phyloP scores from a whole-genome alignment of 2,329 filamentous ascomycete genomes.

The Fusarium luffae region DNA sequence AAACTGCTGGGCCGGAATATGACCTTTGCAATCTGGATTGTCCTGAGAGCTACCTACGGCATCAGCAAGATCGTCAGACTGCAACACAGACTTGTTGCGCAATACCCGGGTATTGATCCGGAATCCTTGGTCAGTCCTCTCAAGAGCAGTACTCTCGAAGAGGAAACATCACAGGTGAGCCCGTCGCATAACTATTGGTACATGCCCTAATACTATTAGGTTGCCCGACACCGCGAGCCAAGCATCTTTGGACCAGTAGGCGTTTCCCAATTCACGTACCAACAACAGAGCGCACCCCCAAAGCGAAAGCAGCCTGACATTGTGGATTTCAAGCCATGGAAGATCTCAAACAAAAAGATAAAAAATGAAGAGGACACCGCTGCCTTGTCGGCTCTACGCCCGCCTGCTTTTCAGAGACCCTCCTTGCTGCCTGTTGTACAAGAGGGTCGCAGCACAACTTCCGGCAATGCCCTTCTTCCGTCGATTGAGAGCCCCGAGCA shows the following conservation, averaged over 20 bases:
- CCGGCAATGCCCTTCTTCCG: neutral
- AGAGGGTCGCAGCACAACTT: neutral
- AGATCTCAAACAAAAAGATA: neutral
- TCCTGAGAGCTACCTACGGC: neutral
- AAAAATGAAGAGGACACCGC: neutral
- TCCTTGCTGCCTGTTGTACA: neutral
- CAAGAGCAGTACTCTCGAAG: neutral
- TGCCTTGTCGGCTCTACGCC: neutral
- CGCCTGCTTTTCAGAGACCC: neutral
- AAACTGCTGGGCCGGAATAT: neutral
- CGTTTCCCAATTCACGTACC: neutral
- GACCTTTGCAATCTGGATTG: slow-evolving; percentile 1
- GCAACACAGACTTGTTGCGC: neutral
- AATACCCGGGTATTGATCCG: neutral
- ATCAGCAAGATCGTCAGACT: neutral
- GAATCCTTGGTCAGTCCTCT: neutral
- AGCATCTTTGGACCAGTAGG: neutral
- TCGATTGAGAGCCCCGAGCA: neutral
- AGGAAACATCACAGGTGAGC: neutral
- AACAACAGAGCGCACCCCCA: neutral
- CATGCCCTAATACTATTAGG: neutral
- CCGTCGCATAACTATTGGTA: neutral
- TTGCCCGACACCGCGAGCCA: neutral
- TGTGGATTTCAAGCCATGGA: neutral
- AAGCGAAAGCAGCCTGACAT: neutral